Evolutionary conservation across 306 rosid species (phyloP).

Genomic region (Oemleria cerasiformis): DNA sequence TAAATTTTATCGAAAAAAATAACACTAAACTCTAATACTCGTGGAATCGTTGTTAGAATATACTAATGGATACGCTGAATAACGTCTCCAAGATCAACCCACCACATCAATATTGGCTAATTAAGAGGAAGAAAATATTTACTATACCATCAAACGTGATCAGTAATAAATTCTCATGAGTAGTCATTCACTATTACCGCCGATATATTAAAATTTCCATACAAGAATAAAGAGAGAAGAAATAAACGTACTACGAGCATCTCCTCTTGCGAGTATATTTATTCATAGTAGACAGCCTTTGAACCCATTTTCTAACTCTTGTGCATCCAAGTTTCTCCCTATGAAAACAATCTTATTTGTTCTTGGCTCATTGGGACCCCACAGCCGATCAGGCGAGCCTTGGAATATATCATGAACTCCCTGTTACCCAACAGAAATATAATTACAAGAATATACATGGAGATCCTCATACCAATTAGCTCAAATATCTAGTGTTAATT

Average conservation of each 20-base stretch:
- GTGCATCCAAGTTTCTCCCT: constrained; percentile 78
- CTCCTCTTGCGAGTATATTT: too few relatives aligned
- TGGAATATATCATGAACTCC: constrained; percentile 98
- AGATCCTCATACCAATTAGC: neutral
- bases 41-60: too few relatives aligned
- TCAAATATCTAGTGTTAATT: neutral
- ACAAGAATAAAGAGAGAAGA: too few relatives aligned
- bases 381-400: constrained; percentile 94
- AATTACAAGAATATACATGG: neutral
- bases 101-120: neutral
- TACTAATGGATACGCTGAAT: too few relatives aligned
- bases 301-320: constrained; percentile 79
- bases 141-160: neutral
- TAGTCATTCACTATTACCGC: neutral
- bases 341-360: constrained; percentile 86
- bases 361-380: constrained; percentile 79
- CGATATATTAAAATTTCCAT: too few relatives aligned
- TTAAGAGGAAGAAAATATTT: neutral
- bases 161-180: too few relatives aligned
- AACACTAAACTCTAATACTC: too few relatives aligned
- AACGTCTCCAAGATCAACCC: neutral
- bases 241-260: too few relatives aligned
- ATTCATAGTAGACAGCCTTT: constrained; percentile 65
- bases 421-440: constrained; percentile 37
- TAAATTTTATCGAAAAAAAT: too few relatives aligned